A percentile compares a stretch with the other conserved stretches of the same genome.
phyloP scores from a whole-genome alignment of 805 yeast species.

The Candida gorgasii region DNA sequence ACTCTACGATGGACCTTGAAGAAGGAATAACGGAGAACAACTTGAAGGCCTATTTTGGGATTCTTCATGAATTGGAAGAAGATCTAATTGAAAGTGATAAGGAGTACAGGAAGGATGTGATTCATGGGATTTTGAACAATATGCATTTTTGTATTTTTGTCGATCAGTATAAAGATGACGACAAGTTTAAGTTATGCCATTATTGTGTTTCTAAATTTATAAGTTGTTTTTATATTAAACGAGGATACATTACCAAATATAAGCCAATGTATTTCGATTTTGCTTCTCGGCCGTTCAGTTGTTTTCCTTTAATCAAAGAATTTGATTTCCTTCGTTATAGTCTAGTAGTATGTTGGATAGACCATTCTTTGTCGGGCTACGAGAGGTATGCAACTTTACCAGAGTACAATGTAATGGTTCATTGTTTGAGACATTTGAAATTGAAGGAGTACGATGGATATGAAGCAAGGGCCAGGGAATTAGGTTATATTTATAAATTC shows the following conservation, averaged over 20 bases:
- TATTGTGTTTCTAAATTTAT: neutral
- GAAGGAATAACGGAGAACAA: neutral
- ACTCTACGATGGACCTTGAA: too few species aligned
- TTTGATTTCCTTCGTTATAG: neutral
- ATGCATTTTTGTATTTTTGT: neutral
- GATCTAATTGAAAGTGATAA: neutral
- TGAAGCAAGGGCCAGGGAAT: neutral
- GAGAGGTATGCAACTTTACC: neutral
- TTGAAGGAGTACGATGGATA: neutral
- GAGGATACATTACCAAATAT: neutral
- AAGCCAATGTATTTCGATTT: neutral
- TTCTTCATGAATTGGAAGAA: neutral
- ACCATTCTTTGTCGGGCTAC: too few species aligned
- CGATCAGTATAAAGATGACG: neutral
- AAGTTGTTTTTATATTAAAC: neutral
- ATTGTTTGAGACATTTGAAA: neutral
- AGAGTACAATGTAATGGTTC: neutral
- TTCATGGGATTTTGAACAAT: constrained; percentile 1
- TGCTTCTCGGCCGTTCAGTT: neutral
- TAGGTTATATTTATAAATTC: neutral
- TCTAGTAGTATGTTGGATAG: neutral
- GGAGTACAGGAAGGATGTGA: neutral
- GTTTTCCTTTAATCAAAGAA: too few species aligned
- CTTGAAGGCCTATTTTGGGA: constrained; percentile 2
- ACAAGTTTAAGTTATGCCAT: neutral